A percentile compares a stretch with the other conserved stretches of the same genome.
These are phyloP conservation scores for Apiotrichum domesticum DNA, from an alignment of 1,284 basidiomycete species.

Conservation along the genomic window DNA sequence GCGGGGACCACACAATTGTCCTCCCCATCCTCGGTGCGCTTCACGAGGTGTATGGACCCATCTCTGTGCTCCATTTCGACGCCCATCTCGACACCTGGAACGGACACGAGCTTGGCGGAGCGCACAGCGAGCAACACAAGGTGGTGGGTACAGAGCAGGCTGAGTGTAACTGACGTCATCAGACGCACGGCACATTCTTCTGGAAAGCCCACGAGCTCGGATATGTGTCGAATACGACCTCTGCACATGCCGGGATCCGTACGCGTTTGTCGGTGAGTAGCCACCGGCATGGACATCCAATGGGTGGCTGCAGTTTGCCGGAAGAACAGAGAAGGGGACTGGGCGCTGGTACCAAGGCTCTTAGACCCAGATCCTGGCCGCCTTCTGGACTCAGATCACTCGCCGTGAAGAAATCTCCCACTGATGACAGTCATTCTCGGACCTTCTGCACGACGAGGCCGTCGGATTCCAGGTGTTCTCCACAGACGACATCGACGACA, in stretches of 20 bases:
- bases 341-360: too few species aligned
- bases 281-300: too few species aligned
- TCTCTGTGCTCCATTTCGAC: slow-evolving; percentile 42
- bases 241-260: slow-evolving; percentile 51
- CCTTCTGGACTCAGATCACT: too few species aligned
- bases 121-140: slow-evolving; percentile 18
- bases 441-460: slow-evolving; percentile 40
- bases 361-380: too few species aligned
- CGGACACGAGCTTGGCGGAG: slow-evolving; percentile 19
- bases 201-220: slow-evolving; percentile 48
- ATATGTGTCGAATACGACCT: slow-evolving; percentile 52
- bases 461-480: slow-evolving; percentile 47
- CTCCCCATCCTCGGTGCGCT: slow-evolving; percentile 48
- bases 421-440: slow-evolving; percentile 10
- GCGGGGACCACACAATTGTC: slow-evolving; percentile 49
- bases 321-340: too few species aligned
- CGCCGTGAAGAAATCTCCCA: too few species aligned
- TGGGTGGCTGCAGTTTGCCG: too few species aligned
- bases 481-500: slow-evolving; percentile 46
- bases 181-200: slow-evolving; percentile 45
- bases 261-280: slow-evolving; percentile 33
- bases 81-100: slow-evolving; percentile 49
- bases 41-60: slow-evolving; percentile 43
- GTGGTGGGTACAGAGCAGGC: slow-evolving; percentile 8
- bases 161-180: slow-evolving; percentile 13